Conservation (phyloP, 305 asterid genomes). For the Solanum chacoense region DNA sequence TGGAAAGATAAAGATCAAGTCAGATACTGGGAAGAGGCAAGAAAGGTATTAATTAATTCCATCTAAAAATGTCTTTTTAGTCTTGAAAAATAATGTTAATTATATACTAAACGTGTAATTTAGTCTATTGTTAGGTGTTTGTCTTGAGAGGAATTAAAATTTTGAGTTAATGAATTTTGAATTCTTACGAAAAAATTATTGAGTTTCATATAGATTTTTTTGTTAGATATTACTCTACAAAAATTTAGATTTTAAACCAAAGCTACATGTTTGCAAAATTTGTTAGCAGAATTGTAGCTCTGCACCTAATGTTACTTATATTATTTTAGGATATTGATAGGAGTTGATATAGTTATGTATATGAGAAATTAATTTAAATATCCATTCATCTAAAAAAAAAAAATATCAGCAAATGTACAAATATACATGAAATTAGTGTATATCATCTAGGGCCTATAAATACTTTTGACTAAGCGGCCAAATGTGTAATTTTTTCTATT, state of each 20-base stretch:
- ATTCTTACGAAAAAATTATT: not conserved
- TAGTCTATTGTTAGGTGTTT: not conserved
- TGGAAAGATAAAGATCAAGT: slow-evolving; percentile 46
- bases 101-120: not conserved
- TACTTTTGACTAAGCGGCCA: not conserved
- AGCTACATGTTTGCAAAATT: not conserved
- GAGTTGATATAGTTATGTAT: not conserved
- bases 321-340: not conserved
- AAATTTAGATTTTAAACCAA: not conserved
- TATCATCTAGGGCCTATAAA: not conserved
- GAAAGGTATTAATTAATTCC: slow-evolving; percentile 30
- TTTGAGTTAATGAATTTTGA: not conserved
- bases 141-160: not conserved
- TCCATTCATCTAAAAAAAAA: not conserved
- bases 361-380: not conserved
- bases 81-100: not conserved
- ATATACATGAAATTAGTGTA: not conserved
- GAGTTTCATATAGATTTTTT: not conserved
- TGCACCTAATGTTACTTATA: not conserved
- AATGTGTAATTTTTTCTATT: not conserved
- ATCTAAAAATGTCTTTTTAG: not conserved
- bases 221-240: not conserved
- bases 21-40: slow-evolving; percentile 55
- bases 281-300: not conserved
- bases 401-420: not conserved